A percentile compares a stretch with the other conserved stretches of the same genome.
phyloP scores from a whole-genome alignment of 139 green algal genomes.

The Chlamydomonas asymmetrica region DNA sequence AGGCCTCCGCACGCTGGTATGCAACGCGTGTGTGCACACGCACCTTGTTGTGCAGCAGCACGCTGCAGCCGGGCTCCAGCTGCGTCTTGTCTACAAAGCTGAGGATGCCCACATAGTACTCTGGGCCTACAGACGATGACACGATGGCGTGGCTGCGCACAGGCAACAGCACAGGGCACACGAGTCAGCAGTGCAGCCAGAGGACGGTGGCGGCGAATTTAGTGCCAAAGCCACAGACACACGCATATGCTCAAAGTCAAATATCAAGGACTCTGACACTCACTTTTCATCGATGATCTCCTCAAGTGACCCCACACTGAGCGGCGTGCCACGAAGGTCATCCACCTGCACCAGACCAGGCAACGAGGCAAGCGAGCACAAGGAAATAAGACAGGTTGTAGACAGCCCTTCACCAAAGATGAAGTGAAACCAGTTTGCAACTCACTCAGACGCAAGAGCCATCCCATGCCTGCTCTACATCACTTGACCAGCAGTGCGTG shows the following conservation, averaged over 20 bases:
- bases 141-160: slow-evolving; percentile 91
- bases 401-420: too few relatives aligned
- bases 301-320: slow-evolving; percentile 94
- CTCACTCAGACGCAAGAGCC: not conserved
- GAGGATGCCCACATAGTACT: slow-evolving; percentile 99
- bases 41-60: slow-evolving; percentile 98
- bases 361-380: too few relatives aligned
- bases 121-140: slow-evolving; percentile 89
- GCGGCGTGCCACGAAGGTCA: slow-evolving; percentile 91
- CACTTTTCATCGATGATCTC: slow-evolving; percentile 99
- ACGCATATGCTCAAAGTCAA: too few relatives aligned
- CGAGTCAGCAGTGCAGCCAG: not conserved
- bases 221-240: not conserved
- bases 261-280: too few relatives aligned
- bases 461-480: not conserved
- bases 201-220: not conserved
- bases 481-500: not conserved
- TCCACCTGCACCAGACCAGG: too few relatives aligned
- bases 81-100: slow-evolving; percentile 98
- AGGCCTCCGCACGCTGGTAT: too few relatives aligned
- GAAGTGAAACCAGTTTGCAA: too few relatives aligned
- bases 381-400: too few relatives aligned
- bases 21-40: slow-evolving; percentile 1
- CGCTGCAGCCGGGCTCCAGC: slow-evolving; percentile 95
- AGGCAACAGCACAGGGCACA: not conserved